phyloP scores from a whole-genome alignment of 176 grass and related monocot species.

The Luzula sylvatica region DNA sequence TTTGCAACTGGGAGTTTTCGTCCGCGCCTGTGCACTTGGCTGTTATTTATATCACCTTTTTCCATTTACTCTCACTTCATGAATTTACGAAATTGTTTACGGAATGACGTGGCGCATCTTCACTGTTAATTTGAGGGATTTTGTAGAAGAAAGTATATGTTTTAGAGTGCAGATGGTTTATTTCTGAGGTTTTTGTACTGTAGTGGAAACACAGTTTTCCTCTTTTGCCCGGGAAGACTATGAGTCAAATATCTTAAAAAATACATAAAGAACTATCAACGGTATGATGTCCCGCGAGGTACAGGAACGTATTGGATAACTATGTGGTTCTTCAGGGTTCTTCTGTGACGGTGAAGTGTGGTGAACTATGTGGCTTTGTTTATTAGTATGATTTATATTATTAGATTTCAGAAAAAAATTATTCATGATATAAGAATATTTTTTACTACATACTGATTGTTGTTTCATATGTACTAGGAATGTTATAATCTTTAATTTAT shows the following conservation, averaged over 20 bases:
- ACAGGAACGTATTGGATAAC: not conserved
- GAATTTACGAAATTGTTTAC: not conserved
- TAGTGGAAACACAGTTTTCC: constrained; percentile 4
- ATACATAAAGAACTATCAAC: not conserved
- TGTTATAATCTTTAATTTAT: too few species aligned
- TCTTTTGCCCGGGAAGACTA: not conserved
- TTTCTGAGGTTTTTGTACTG: not conserved
- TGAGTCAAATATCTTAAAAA: not conserved
- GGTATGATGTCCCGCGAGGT: not conserved
- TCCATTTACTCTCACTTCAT: not conserved
- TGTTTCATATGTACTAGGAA: too few species aligned
- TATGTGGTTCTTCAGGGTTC: not conserved
- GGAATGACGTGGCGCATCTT: not conserved
- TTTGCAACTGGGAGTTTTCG: constrained; percentile 1
- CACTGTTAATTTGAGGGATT: not conserved
- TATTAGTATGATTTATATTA: too few species aligned
- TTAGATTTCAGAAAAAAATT: too few species aligned
- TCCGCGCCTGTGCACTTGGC: not conserved
- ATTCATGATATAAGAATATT: too few species aligned
- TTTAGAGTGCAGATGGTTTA: not conserved
- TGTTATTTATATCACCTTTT: constrained; percentile 3
- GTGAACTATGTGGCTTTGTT: not conserved
- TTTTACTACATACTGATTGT: too few species aligned
- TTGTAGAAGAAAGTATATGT: constrained; percentile 6
- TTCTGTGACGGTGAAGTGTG: not conserved